Conservation (phyloP, 164 flowering plant genomes). For the Sextonia rubra region DNA sequence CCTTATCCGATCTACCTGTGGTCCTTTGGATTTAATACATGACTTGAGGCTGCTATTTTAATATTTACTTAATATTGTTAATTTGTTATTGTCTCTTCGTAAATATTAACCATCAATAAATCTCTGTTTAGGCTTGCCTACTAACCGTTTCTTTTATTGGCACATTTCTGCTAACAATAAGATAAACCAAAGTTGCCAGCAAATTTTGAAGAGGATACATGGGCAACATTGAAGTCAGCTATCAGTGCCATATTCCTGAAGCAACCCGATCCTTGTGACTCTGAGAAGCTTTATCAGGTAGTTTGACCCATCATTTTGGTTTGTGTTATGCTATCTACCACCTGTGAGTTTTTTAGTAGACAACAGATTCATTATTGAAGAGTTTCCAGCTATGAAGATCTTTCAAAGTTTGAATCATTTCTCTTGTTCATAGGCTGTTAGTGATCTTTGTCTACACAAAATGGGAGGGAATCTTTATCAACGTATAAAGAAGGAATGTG, state of each 20-base stretch:
- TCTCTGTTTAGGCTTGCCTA: background rate
- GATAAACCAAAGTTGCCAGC: constrained; percentile 81
- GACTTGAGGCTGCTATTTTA: too few species aligned
- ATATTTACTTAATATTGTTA: too few species aligned
- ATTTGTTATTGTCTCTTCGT: background rate
- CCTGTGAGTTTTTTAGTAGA: background rate
- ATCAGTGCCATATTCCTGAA: constrained; percentile 88
- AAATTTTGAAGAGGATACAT: constrained; percentile 93
- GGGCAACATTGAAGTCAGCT: constrained; percentile 88
- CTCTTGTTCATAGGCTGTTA: constrained; percentile 65
- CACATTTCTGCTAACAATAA: constrained; percentile 24
- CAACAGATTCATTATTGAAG: background rate
- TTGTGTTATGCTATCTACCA: background rate
- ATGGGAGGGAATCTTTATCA: constrained; percentile 93
- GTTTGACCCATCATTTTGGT: background rate
- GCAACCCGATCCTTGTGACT: constrained; percentile 78
- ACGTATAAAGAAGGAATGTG: constrained; percentile 82
- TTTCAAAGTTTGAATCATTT: background rate
- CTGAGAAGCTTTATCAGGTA: constrained; percentile 90
- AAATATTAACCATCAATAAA: too few species aligned
- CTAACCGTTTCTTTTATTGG: background rate
- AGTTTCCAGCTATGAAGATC: constrained; percentile 2
- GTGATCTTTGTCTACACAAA: constrained; percentile 84
- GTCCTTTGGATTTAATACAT: too few species aligned
- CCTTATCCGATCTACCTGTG: too few species aligned